Base-by-base conservation (phyloP, 176 grass and related monocot genomes). In the Microstegium vimineum region DNA sequence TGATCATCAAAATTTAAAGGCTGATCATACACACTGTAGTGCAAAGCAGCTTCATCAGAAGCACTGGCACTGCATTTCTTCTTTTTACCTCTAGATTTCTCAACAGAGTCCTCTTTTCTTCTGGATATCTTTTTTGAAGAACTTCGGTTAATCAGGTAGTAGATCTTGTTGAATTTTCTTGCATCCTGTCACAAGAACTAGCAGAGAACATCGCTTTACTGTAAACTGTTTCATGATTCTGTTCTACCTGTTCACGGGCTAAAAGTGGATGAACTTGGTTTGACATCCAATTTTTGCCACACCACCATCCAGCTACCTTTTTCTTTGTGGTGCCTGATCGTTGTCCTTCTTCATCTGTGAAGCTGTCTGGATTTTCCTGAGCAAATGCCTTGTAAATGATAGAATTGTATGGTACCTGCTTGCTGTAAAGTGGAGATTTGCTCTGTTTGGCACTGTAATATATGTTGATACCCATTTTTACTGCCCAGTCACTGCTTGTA, bases 201-300 rank as follows among this genome's bases (percentile, higher is more conserved):
- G 78, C 46, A 83, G 28, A 76, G 59, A 79, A 69, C 28, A 62
- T 82, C 11, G 31, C 27, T 82, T 85, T 82, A 76, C 46, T 59
- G 42, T 36, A 63, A 82, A 60, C 68, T 82, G 41, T 69, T 5
- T 81, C 82, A 76, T 61, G 43, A 65, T 85, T 79, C 9, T 90
- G 66, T 66, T 63, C 38, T 82, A 90, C 87, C 34, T 80, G 85
- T 57, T 76, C 60, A 82, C 15, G 74, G 37, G 77, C 80, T 90
- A 99, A 89, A 86, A 90, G 88, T 40, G 89, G 91, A 84, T 99
- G 96, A 20, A 99, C 96, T 73, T 99, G 93, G 74, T 94, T 99
- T 33, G 96, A 93, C 96, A 99, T 99, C 96, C 96, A 99, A 87
- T 89, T 78, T 86, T 94, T 99, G 25, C 96, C 96, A 74, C 96